Conservation (phyloP, 176 grass and related monocot genomes). For the Chrysopogon serrulatus region DNA sequence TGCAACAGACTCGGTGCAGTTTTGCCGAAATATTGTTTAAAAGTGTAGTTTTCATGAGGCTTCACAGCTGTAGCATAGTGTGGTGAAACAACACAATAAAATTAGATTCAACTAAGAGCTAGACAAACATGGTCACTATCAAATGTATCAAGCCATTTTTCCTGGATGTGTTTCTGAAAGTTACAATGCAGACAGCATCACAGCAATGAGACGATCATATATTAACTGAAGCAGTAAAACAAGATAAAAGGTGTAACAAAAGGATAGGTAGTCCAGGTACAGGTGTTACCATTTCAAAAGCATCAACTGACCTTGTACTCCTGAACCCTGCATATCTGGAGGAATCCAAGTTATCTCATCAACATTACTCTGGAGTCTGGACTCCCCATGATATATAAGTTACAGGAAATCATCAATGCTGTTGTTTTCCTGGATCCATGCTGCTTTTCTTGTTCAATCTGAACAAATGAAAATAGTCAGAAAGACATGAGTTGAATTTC, state of each 20-base stretch:
- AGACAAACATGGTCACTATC: background rate
- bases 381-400: background rate
- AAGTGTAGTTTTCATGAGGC: background rate
- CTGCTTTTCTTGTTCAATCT: slow-evolving; percentile 1
- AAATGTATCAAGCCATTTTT: background rate
- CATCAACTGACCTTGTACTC: background rate
- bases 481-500: background rate
- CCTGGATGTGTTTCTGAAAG: background rate
- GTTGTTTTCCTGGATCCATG: background rate
- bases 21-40: background rate
- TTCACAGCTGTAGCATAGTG: background rate
- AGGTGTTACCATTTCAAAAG: slow-evolving; percentile 6
- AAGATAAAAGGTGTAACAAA: background rate
- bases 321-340: slow-evolving; percentile 4
- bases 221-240: background rate
- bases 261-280: background rate
- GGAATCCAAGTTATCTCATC: background rate
- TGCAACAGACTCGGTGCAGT: background rate
- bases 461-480: background rate
- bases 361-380: background rate
- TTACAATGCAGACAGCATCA: background rate
- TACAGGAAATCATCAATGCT: slow-evolving; percentile 1
- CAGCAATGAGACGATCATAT: background rate
- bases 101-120: slow-evolving; percentile 11
- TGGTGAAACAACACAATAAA: slow-evolving; percentile 4